A percentile compares a stretch with the other conserved stretches of the same genome.
phyloP scores from a whole-genome alignment of 2,329 filamentous ascomycete species.

The Penicillium expansum region DNA sequence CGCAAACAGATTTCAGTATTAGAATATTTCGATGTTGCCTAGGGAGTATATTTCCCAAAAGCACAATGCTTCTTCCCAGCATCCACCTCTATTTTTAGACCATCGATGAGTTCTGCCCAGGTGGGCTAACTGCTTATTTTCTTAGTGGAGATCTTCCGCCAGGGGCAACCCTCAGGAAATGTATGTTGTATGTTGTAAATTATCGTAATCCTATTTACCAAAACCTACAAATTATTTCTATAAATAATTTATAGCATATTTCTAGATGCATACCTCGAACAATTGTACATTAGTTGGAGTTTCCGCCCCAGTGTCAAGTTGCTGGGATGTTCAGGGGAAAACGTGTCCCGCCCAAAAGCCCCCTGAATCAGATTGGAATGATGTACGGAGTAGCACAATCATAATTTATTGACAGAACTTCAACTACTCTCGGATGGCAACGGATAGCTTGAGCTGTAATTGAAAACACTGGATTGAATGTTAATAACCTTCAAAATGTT shows the following conservation, averaged over 20 bases:
- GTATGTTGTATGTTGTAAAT: too few species aligned
- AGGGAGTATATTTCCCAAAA: too few species aligned
- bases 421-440: neutral
- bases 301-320: neutral
- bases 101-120: neutral
- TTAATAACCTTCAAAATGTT: slow-evolving; percentile 8
- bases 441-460: neutral
- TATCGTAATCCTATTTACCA: too few species aligned
- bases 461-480: neutral
- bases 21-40: too few species aligned
- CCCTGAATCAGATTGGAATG: neutral
- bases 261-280: neutral
- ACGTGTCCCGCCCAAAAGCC: neutral
- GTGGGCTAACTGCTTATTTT: neutral
- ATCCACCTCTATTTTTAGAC: neutral
- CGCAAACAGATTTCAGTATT: too few species aligned
- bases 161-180: neutral
- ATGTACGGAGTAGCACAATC: neutral
- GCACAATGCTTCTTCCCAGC: too few species aligned
- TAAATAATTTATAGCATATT: neutral
- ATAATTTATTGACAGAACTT: neutral
- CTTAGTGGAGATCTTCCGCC: neutral
- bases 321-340: neutral
- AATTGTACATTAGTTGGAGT: neutral
- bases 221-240: neutral